A percentile compares a stretch with the other conserved stretches of the same genome.
These are phyloP conservation scores for Trametes punicea DNA, from an alignment of 768 basidiomycete genomes.

Conservation along the genomic window DNA sequence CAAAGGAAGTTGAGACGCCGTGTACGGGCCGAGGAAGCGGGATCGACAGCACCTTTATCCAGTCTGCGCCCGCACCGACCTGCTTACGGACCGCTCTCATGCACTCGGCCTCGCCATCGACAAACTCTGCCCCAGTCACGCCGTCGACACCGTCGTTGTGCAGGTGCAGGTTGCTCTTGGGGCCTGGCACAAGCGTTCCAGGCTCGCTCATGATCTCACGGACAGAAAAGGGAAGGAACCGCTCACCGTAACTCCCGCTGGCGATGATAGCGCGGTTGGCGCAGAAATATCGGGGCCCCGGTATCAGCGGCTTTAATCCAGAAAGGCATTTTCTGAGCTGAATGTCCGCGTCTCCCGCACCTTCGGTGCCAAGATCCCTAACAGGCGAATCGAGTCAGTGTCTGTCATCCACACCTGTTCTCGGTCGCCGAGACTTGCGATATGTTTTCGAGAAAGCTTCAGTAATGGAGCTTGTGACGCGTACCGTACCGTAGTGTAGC, in stretches of 20 bases:
- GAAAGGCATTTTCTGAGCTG: slow-evolving; percentile 54
- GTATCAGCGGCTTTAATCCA: slow-evolving; percentile 43
- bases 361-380: slow-evolving; percentile 69
- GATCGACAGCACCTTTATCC: slow-evolving; percentile 50
- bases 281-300: slow-evolving; percentile 63
- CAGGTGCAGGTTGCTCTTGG: slow-evolving; percentile 42
- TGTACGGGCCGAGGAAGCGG: background rate
- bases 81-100: slow-evolving; percentile 54
- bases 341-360: slow-evolving; percentile 59
- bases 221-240: background rate
- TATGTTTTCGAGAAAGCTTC: too few species aligned
- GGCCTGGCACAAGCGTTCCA: slow-evolving; percentile 37
- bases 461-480: background rate
- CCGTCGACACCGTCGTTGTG: slow-evolving; percentile 53
- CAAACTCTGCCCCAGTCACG: slow-evolving; percentile 53
- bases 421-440: too few species aligned
- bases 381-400: background rate
- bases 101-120: slow-evolving; percentile 53
- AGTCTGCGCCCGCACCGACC: slow-evolving; percentile 63
- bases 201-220: background rate
- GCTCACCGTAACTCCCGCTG: slow-evolving; percentile 57
- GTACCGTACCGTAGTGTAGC: slow-evolving; percentile 61
- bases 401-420: too few species aligned
- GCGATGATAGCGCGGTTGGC: slow-evolving; percentile 56
- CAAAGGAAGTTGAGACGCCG: background rate